Percentiles rank a stretch among this genome's conserved stretches.
Evolutionary conservation across 2,329 filamentous ascomycete species (phyloP).

Genomic region (Hypocreales sp.): DNA sequence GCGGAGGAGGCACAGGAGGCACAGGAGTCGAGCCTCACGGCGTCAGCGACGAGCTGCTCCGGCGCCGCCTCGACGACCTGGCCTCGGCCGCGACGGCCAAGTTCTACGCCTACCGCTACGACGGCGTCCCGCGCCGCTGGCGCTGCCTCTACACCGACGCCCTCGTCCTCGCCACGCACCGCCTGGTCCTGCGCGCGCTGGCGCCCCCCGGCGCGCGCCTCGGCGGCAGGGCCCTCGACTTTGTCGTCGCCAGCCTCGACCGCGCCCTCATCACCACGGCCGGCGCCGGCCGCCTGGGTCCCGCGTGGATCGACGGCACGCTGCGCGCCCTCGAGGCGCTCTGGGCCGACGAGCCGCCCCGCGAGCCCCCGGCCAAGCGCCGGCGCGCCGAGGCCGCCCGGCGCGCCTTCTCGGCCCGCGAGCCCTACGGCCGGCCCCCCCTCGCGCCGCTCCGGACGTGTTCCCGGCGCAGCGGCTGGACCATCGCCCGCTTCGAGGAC

Average conservation of each 20-base stretch:
- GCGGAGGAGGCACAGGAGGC: not conserved
- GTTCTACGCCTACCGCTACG: slow-evolving; percentile 55
- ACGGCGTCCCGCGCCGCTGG: slow-evolving; percentile 53
- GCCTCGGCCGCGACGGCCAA: slow-evolving; percentile 44
- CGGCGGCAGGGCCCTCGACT: slow-evolving; percentile 23
- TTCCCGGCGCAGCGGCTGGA: slow-evolving; percentile 21
- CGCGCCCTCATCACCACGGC: slow-evolving; percentile 63
- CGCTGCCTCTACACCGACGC: slow-evolving; percentile 56
- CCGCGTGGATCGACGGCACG: slow-evolving; percentile 33
- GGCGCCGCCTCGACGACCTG: slow-evolving; percentile 36
- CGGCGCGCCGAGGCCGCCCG: too few relatives aligned
- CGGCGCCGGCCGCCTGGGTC: slow-evolving; percentile 37
- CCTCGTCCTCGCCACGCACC: slow-evolving; percentile 44
- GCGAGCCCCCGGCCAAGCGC: too few relatives aligned
- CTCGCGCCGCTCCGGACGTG: slow-evolving; percentile 10
- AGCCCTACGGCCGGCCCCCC: slow-evolving; percentile 13
- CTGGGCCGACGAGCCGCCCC: slow-evolving; percentile 10
- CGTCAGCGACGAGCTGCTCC: slow-evolving; percentile 12
- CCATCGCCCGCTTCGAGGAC: slow-evolving; percentile 43
- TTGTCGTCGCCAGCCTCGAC: slow-evolving; percentile 53
- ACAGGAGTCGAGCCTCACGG: not conserved
- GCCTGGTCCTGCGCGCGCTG: slow-evolving; percentile 11
- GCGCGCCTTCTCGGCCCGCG: slow-evolving; percentile 10
- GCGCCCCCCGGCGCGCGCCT: slow-evolving; percentile 1
- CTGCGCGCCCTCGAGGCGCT: slow-evolving; percentile 25